A percentile compares a stretch with the other conserved stretches of the same genome.
phyloP scores from a whole-genome alignment of 305 asterid species.

The Fraxinus ornus region DNA sequence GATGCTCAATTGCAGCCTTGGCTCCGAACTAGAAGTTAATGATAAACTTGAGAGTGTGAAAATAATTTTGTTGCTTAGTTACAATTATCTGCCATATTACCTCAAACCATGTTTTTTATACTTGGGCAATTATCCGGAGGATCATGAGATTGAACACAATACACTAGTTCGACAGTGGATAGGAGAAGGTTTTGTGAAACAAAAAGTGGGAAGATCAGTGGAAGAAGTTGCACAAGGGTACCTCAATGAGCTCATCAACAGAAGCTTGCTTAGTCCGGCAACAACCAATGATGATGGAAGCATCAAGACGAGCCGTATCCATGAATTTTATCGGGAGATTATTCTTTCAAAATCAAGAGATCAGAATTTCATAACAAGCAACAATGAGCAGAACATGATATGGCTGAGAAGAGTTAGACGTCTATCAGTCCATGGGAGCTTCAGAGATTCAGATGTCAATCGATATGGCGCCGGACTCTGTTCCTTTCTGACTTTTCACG shows the following conservation, averaged over 20 bases:
- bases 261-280: slow-evolving; percentile 9
- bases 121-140: slow-evolving; percentile 21
- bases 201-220: neutral
- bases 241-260: slow-evolving; percentile 8
- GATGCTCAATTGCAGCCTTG: no score
- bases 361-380: neutral
- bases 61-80: neutral
- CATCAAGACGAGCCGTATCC: neutral
- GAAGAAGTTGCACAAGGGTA: neutral
- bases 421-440: slow-evolving; percentile 17
- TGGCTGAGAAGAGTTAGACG: slow-evolving; percentile 1
- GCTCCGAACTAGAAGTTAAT: neutral
- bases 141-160: neutral
- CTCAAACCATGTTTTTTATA: slow-evolving; percentile 11
- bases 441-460: neutral
- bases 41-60: neutral
- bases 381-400: neutral
- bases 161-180: neutral
- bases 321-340: neutral
- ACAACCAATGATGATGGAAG: neutral
- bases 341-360: slow-evolving; percentile 9
- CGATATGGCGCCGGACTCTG: neutral
- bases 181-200: slow-evolving; percentile 9
- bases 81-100: neutral
- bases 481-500: neutral